phyloP scores from a whole-genome alignment of 176 grass and related monocot species.

The Rhynchospora breviuscula region DNA sequence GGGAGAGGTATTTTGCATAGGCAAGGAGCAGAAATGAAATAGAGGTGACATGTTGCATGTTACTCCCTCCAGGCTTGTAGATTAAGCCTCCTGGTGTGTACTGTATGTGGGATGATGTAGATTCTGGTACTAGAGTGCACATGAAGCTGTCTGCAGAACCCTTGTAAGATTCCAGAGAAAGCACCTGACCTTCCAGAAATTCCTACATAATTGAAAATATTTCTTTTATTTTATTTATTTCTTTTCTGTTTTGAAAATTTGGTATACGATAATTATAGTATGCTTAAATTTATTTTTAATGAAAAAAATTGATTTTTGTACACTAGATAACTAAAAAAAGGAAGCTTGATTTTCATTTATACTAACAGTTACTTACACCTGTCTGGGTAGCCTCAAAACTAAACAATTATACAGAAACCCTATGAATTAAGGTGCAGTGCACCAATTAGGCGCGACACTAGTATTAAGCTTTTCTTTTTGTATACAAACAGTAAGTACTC shows the following conservation, averaged over 20 bases:
- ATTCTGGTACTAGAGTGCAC: conserved; percentile 85
- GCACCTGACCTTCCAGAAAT: conserved; percentile 66
- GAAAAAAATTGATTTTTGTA: background rate
- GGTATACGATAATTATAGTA: background rate
- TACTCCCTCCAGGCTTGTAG: conserved; percentile 92
- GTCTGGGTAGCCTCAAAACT: background rate
- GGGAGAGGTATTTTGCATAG: conserved; percentile 82
- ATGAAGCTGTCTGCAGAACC: conserved; percentile 78
- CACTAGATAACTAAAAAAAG: background rate
- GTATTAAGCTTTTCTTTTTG: background rate
- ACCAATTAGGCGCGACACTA: background rate
- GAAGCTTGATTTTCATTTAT: background rate
- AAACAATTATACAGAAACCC: background rate
- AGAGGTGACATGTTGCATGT: conserved; percentile 96
- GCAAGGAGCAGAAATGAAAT: conserved; percentile 80
- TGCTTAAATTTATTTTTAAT: background rate
- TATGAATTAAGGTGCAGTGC: background rate
- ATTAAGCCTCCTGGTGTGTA: conserved; percentile 82
- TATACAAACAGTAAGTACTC: background rate
- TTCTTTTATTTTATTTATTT: background rate
- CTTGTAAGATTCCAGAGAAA: conserved; percentile 76
- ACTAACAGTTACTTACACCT: background rate
- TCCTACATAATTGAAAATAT: conserved; percentile 31
- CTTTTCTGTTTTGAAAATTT: background rate
- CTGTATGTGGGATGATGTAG: conserved; percentile 65